phyloP scores from a whole-genome alignment of 1,284 basidiomycete species.

The Sanguinoderma infundibulare region DNA sequence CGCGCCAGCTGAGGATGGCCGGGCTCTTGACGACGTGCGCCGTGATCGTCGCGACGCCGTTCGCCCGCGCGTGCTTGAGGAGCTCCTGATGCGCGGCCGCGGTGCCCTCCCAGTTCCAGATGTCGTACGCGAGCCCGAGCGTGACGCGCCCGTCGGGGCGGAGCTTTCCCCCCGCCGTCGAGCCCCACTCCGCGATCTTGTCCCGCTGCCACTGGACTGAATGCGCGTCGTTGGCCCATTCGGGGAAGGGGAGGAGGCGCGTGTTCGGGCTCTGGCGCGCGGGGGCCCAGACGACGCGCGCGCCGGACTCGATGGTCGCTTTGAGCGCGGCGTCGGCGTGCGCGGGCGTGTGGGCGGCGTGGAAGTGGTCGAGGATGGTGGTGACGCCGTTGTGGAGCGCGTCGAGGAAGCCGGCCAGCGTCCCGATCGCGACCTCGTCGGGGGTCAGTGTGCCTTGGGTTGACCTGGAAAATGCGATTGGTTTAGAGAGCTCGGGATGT shows the following conservation, averaged over 20 bases:
- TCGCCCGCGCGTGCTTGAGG: constrained; percentile 29
- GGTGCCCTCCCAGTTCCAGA: constrained; percentile 20
- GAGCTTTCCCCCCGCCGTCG: constrained; percentile 31
- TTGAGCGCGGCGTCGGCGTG: constrained; percentile 34
- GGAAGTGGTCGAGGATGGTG: constrained; percentile 40
- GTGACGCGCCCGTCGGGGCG: constrained; percentile 38
- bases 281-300: constrained; percentile 36
- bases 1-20: constrained; percentile 31
- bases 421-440: constrained; percentile 36
- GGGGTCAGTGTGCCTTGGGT: constrained; percentile 33
- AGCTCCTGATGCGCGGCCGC: constrained; percentile 28
- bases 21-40: constrained; percentile 37
- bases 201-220: constrained; percentile 34
- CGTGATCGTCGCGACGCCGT: constrained; percentile 31
- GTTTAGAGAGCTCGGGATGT: too few relatives aligned
- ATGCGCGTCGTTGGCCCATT: constrained; percentile 33
- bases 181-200: constrained; percentile 34
- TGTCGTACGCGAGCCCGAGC: constrained; percentile 39
- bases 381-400: constrained; percentile 39
- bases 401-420: constrained; percentile 39
- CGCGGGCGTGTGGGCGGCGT: constrained; percentile 33
- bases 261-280: constrained; percentile 35
- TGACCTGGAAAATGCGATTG: constrained; percentile 17
- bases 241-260: constrained; percentile 27
- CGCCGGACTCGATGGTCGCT: constrained; percentile 36